Base-by-base conservation (phyloP, 371 early-diverging fungal species). In the Mucor velutinosus region DNA sequence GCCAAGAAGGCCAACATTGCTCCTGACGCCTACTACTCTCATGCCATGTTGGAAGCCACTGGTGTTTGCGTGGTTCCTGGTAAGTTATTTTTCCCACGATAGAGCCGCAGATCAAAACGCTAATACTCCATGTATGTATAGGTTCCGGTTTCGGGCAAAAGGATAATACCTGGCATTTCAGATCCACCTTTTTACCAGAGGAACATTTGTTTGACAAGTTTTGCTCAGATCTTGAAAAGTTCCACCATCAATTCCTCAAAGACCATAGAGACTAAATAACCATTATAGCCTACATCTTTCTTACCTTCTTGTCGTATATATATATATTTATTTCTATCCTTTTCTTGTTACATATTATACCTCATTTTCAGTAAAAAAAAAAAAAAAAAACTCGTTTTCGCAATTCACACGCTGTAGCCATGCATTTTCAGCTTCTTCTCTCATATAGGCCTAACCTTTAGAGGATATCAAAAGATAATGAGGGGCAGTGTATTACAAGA, bases 131-230 rank as follows among this genome's bases (percentile, higher is more conserved):
- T 61, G 17, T 29, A 63, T 27, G 43, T 41, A 39, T 64, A 83
- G 83, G 83, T 51, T 76, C 90, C 33, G 99, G 99, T 11, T 99
- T 99, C 76, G 92, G 93, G 29, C 98, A 99, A 86, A 85, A 86
- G 61, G 89, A 89, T 10, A 94, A 91, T 53, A 97, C 97, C 2
- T 96, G 87, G 82, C 99, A 99, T 76, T 97, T 98, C 86, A 86
- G 99, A 69, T 90, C 92, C 21, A 98, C 99, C 4, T 99, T 99
- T 82, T 74, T 99, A 74, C 98, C 99, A 19, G 93, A 90, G 25
- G 97, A 97, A 75, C 86, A 94, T 39, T 80, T 94, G 64, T 93
- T 99, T 88, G 96, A 95, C 64, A 87, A 80, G 53, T 97, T 99
- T 65, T 95, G 95, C 63, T 62, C 69, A 21, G 83, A 80, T 45